Evolutionary conservation across 129 eudicot genomes (phyloP), one percentile per base, ranked within the genome.

Genomic region (Flaveria sonorensis): DNA sequence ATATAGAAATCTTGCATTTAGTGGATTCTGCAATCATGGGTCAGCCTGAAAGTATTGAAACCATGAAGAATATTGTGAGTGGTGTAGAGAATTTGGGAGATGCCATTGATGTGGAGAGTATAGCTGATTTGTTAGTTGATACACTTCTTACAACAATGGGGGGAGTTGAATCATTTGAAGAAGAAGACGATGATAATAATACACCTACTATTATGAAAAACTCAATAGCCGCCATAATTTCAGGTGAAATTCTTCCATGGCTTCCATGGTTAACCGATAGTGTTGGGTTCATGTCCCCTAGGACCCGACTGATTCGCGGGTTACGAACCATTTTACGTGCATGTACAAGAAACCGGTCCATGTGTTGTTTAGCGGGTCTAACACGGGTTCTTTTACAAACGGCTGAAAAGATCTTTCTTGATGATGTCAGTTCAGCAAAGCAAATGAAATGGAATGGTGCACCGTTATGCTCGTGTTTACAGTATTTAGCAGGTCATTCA

Each of bases 1-100:
- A 89, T 32, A 89, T 95, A 43, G 98, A 93, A 82, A 89, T 93
- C 66, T 42, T 93, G 82, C 95, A 81, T 71, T 72, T 93, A 71
- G 96, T 93, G 62, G 98, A 93, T 84, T 93, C 98, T 70, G 96
- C 98, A 64, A 93, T 93, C 14, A 93, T 93, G 98, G 98, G 92
- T 11, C 92, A 93, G 81, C 72, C 90, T n/a, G 95, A 88, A 67
- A 85, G 98, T 84, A 81, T 93, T 76, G 88, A 84, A 21, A 87
- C 87, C 42, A 75, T 93, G 86, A 93, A 85, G 83, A 87, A 84
- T 81, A 74, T 85, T 42, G 91, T 93, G 68, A 88, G 86, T 81
- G 97, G 96, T 62, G 83, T 68, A 63, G 92, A 85, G 83, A 74
- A 76, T 68, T 90, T 87, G 77, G 97, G 83, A 42, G 81, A 85